Evolutionary conservation across 225 moss, liverwort and hornwort species (phyloP), one percentile per base, ranked within the genome.

Genomic region (Anthoceros angustus): DNA sequence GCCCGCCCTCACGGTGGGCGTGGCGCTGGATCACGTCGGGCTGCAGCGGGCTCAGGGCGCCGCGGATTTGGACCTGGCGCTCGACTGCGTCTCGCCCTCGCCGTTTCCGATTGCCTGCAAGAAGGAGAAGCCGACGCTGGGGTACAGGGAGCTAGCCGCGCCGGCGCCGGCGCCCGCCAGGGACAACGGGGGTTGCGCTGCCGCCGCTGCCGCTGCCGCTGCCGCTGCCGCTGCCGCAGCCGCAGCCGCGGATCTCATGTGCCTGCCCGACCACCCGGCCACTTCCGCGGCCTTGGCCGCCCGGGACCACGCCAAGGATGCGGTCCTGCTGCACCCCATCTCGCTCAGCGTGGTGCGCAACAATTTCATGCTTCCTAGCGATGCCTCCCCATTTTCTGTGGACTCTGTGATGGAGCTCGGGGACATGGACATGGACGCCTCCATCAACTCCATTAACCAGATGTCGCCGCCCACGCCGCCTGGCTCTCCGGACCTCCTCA

Each of bases 381-480:
- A 15, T 23, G 55, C 55, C 18, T 55, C 55, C 5, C 55, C 55
- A 18, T 55, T 55, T 12, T 55, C 55, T 18, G 55, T 55, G 0
- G 55, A 55, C 14, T 55, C 55, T 8, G 55, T 55, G 10, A 55
- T 55, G 55, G 55, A 55, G n/a, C 23, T 55, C 0, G 55, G 55
- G 55, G 55, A 55, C 18, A 55, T 55, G 55, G 55, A 55, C 55
- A 55, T 55, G 55, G 55, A 55, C 55, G 18, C 55, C 46, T 48
- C 46, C 55, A 18, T 55, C 55, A 55, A 55, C 55, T 55, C 55
- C 6, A 55, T 55, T 23, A 55, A 55, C 55, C 55, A 55, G 55
- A 55, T 55, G 55, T 55, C 55, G 55, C 55, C 55, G 0, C 55
- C 55, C 10, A 55, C 55, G 8, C 55, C 55, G 16, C 55, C 55